Base-by-base conservation (phyloP, 768 basidiomycete genomes). In the Amyloporia xantha region DNA sequence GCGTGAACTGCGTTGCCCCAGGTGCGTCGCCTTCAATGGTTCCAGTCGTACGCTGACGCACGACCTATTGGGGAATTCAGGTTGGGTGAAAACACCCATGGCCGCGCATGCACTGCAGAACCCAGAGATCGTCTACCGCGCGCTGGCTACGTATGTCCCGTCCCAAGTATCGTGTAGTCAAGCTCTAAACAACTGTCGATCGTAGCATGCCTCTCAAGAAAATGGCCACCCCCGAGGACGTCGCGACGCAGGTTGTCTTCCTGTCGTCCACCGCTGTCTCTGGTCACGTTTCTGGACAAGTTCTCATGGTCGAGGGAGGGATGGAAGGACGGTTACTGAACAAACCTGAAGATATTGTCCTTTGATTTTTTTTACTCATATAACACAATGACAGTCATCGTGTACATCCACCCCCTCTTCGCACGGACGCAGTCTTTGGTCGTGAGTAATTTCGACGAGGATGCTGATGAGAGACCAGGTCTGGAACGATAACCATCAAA, bases 261-360 rank as follows among this genome's bases (percentile, higher is more conserved):
- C 59, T 88, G 2, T 75, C 86, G 0, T 86, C 84, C 0, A 64
- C 74, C 7, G 66, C 64, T 9, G 59, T 86, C 0, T 87, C 84
- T 0, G 84, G 86, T 0, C 86, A 88, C 57, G 73, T 88, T 15
- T 76, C 80, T 1, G 86, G 86, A 0, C 77, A 86, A 55, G 75
- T 82, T 5, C 58, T 86, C 24, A 84, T 86, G 79, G 72, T 87
- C 5, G 76, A 78, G 40, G 86, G 86, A 2, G 86, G 86, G 2
- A 86, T 87, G 86, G 86, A 89, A 72, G 86, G 86, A n/a, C 64
- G 71, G 9, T 45, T 79, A 27, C 58, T 77, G 51, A 77, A 78
- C 54, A 62, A 52, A 25, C 65, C 62, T 12, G 66, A 71, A 23
- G 73, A 75, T 50, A 26, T 65, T 21, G 20, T 21, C 7, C 15